Evolutionary conservation across 306 rosid species (phyloP), one percentile per base, ranked within the genome.

Genomic region (Quillaja saponaria): DNA sequence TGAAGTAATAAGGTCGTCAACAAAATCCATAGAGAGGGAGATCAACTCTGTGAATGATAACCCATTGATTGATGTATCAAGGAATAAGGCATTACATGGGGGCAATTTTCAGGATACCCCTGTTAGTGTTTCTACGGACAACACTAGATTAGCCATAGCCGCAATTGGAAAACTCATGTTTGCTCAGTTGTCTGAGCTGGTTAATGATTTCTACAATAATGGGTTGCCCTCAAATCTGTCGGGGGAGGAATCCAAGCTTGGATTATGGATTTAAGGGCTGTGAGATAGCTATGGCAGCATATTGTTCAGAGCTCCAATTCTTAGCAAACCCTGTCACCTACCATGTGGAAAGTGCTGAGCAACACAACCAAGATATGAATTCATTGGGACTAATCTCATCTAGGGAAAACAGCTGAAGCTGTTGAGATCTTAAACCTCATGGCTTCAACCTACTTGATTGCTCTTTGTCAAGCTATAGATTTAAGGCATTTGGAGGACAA

Each of bases 381-480:
- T 81, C 85, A n/a, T 63, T 81, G 48, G 82, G 85, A 45, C 44
- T 81, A 8, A 81, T 76, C 9, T 78, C 76, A 12, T 69, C 76
- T 0, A 64, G 66, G 66, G 47, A 72, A 78, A 58, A 72, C 76
- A 21, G 78, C 69, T 37, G 78, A 81, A 64, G 73, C 75, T 20
- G 66, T 69, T 50, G 85, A 81, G 4, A 58, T 81, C 64, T 74
- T 81, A 61, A 77, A 76, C 76, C 66, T 80, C 33, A 71, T 75
- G 78, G 44, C 54, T 52, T 71, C 81, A 38, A 80, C 81, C 11
- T 75, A 61, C 66, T 7, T 75, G 33, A 49, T 75, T 47, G 73
- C 76, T 19, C 71, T 75, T 19, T 80, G 78, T 49, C 84, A 80
- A 67, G 84, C 84, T 65, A 73, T 81, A 68, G 80, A 76, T 69